Evolutionary conservation across 140 eudicot genomes (phyloP).

Genomic region (Eryngium alpinum): DNA sequence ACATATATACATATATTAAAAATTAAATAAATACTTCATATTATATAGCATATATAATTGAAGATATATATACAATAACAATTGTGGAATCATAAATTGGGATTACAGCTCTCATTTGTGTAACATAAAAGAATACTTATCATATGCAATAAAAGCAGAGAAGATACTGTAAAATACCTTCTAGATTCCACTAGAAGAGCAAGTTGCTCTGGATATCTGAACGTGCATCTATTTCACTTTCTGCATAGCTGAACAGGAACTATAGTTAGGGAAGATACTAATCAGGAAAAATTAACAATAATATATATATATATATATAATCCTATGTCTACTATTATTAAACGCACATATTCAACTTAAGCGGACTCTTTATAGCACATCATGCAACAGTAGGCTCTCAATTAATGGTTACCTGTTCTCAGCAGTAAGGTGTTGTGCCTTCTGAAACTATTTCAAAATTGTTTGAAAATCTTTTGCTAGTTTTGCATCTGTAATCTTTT

Average conservation of each 20-base stretch:
- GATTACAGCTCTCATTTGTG: not conserved
- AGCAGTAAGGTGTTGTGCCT: conserved; percentile 92
- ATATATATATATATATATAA: not conserved
- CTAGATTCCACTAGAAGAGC: conserved; percentile 78
- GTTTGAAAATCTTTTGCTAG: conserved; percentile 95
- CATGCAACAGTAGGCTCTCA: not conserved
- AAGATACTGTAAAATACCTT: conserved; percentile 38
- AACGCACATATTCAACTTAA: no score
- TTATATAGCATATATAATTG: no score
- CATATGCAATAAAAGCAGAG: not conserved
- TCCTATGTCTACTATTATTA: not conserved
- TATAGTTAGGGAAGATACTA: not conserved
- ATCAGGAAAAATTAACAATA: not conserved
- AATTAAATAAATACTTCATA: no score
- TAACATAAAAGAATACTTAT: not conserved
- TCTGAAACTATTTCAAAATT: conserved; percentile 82
- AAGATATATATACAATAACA: no score
- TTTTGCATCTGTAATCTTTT: conserved; percentile 92
- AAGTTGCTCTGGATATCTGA: conserved; percentile 63
- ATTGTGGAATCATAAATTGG: no score
- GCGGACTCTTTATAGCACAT: no score
- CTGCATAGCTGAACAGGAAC: conserved; percentile 50
- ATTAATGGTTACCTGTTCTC: conserved; percentile 55
- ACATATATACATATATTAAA: no score
- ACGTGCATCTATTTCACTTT: conserved; percentile 45